phyloP scores from a whole-genome alignment of 306 rosid species.

The Sechiopsis laciniata region DNA sequence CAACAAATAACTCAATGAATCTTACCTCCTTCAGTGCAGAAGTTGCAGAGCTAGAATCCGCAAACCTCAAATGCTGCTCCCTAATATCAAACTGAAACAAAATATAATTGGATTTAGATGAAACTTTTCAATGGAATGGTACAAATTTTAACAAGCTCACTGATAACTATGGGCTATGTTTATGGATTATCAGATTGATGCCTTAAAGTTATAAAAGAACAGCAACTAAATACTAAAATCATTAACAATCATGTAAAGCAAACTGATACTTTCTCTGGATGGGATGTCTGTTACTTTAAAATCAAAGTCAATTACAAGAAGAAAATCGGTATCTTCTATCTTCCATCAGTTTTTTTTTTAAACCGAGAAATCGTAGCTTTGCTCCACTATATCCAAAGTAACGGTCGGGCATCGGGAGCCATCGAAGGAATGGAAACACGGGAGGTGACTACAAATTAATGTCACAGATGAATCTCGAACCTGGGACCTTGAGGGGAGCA shows the following conservation, averaged over 20 bases:
- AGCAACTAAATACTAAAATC: neutral
- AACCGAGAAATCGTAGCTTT: no score
- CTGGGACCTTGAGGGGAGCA: no score
- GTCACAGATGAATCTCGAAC: no score
- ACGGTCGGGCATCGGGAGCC: no score
- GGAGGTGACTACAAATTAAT: no score
- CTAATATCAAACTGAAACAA: constrained; percentile 58
- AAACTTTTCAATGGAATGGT: neutral
- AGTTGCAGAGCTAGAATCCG: constrained; percentile 61
- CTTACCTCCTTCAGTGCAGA: constrained; percentile 84
- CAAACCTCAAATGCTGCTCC: constrained; percentile 77
- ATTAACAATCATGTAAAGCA: neutral
- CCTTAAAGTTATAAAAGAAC: neutral
- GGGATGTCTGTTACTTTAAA: neutral
- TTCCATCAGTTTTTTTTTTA: no score
- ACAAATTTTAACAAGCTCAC: neutral
- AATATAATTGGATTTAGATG: constrained; percentile 25
- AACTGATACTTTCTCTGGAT: neutral
- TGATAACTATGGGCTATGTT: neutral
- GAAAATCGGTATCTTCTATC: neutral
- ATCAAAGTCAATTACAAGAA: neutral
- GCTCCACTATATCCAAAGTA: no score
- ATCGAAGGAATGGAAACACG: no score
- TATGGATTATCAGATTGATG: neutral
- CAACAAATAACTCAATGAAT: constrained; percentile 10